Percentiles rank a stretch among this genome's conserved stretches.
Conservation (phyloP, 2,329 filamentous ascomycete genomes). For the Pestalotiopsis sp. region DNA sequence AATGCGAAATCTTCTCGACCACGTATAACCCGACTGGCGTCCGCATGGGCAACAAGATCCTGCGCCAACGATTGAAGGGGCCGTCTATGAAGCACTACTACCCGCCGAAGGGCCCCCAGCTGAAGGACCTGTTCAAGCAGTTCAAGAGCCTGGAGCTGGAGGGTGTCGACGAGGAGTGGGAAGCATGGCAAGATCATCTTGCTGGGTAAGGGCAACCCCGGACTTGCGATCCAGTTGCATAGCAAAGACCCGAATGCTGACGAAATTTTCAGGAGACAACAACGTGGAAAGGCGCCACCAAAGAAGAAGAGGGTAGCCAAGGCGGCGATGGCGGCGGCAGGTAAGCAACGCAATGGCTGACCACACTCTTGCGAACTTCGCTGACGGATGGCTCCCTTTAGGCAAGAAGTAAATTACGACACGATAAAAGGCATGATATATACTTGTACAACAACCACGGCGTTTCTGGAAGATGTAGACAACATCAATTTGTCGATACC, state of each 20-base stretch:
- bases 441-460: constrained; percentile 21
- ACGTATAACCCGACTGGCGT: constrained; percentile 85
- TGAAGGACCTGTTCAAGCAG: constrained; percentile 73
- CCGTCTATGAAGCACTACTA: constrained; percentile 86
- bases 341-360: neutral
- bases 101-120: constrained; percentile 64
- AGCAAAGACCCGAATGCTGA: constrained; percentile 29
- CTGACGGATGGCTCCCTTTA: neutral
- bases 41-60: constrained; percentile 87
- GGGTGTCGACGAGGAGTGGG: constrained; percentile 75
- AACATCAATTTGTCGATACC: constrained; percentile 26
- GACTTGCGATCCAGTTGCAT: neutral
- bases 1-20: constrained; percentile 89
- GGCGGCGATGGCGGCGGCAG: constrained; percentile 18
- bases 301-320: constrained; percentile 76
- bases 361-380: neutral
- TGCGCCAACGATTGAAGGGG: constrained; percentile 87
- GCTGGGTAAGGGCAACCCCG: constrained; percentile 54
- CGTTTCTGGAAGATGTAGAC: constrained; percentile 16
- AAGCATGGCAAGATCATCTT: constrained; percentile 78
- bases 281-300: constrained; percentile 83
- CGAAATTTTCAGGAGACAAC: constrained; percentile 60
- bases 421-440: neutral
- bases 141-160: constrained; percentile 70
- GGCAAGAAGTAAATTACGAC: constrained; percentile 13